phyloP scores from a whole-genome alignment of 768 basidiomycete species.

The Tricholoma bakamatsutake region DNA sequence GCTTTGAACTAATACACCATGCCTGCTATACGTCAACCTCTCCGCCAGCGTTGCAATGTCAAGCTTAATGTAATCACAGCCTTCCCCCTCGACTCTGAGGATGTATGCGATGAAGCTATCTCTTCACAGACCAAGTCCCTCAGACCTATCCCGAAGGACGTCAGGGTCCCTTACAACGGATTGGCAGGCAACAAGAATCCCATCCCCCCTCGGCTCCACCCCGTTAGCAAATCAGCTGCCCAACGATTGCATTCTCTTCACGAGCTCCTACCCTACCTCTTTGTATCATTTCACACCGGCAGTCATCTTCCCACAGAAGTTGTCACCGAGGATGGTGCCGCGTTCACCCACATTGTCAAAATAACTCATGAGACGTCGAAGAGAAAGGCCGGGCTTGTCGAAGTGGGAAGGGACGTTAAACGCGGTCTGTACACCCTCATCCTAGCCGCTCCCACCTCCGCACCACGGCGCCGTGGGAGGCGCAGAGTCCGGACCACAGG shows the following conservation, averaged over 20 bases:
- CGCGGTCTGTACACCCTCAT: conserved; percentile 12
- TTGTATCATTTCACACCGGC: conserved; percentile 14
- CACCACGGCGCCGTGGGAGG: conserved; percentile 1
- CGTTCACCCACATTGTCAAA: conserved; percentile 22
- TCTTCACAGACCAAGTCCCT: conserved; percentile 4
- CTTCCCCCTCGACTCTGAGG: conserved; percentile 6
- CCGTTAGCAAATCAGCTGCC: conserved; percentile 7
- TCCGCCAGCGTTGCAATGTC: conserved; percentile 22
- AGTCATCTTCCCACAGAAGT: conserved; percentile 10
- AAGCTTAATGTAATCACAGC: conserved; percentile 15
- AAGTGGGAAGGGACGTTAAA: conserved; percentile 10
- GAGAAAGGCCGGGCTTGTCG: conserved; percentile 1
- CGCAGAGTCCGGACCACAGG: not conserved
- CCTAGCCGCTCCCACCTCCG: conserved; percentile 6
- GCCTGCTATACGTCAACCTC: conserved; percentile 17
- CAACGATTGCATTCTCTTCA: conserved; percentile 13
- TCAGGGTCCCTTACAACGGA: conserved; percentile 5
- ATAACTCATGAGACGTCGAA: conserved; percentile 9
- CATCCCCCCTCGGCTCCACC: conserved; percentile 9
- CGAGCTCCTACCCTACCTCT: conserved; percentile 17
- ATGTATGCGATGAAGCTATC: not conserved
- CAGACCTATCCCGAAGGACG: conserved; percentile 1
- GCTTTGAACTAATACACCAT: conserved; percentile 4
- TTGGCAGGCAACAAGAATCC: not conserved
- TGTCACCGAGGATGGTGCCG: conserved; percentile 10